phyloP scores from a whole-genome alignment of 257 asterid species.

The Solanum chmielewskii region DNA sequence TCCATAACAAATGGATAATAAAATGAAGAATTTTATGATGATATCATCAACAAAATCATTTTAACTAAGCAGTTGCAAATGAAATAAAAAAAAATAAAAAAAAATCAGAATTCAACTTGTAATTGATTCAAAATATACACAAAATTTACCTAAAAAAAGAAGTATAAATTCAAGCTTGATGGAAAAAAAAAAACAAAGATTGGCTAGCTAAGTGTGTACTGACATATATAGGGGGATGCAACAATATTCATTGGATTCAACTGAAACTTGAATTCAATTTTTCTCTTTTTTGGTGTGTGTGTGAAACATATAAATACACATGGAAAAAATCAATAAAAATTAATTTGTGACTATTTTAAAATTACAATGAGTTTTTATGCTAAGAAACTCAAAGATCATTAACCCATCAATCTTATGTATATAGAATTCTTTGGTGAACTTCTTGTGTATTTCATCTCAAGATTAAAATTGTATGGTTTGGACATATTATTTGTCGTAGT shows the following conservation, averaged over 20 bases:
- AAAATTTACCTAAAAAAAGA: not conserved
- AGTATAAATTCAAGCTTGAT: not conserved
- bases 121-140: not conserved
- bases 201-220: not conserved
- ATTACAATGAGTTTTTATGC: too few species aligned
- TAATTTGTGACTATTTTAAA: not conserved
- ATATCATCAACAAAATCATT: not conserved
- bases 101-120: not conserved
- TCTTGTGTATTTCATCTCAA: not conserved
- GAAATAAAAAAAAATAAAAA: not conserved
- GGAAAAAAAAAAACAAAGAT: not conserved
- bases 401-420: not conserved
- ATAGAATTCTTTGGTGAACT: not conserved
- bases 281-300: not conserved
- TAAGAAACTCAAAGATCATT: not conserved
- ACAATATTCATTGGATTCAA: not conserved
- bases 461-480: not conserved
- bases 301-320: not conserved
- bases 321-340: not conserved
- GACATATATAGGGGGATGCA: not conserved
- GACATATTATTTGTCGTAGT: not conserved
- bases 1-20: not conserved
- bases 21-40: not conserved
- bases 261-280: not conserved
- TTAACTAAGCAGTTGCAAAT: not conserved